Evolutionary conservation across 192 early-diverging fungal species (phyloP), one percentile per base, ranked within the genome.

Genomic region (Linderina pennispora): DNA sequence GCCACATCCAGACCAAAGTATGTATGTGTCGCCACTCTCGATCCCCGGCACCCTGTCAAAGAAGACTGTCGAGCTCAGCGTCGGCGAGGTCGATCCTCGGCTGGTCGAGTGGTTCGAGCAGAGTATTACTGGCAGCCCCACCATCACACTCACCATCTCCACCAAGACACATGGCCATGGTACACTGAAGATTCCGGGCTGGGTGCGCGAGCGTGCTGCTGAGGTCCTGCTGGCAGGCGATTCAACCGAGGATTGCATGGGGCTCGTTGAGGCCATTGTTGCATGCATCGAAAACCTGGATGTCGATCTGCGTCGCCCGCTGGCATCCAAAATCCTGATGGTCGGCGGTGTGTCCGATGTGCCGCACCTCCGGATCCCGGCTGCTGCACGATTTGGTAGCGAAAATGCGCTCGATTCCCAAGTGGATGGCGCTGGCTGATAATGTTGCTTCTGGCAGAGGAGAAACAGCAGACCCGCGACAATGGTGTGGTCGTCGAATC

Each of bases 151-250:
- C n/a, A n/a, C n/a, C n/a, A n/a, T n/a, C n/a, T n/a, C n/a, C n/a
- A 19, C 40, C 1, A 21, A 58, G 28, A 43, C 55, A 15, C 4
- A 20, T 13, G 9, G 88, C 77, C 79, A 89, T 4, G 57, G 57
- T 36, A 24, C 40, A 6, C 32, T 71, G 31, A 1, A 15, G n/a
- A 57, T 96, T 4, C 92, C 92, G 15, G 80, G 85, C 0, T 96
- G 92, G 92, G 74, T 96, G 4, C 78, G 89, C 2, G 90, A 88
- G 46, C 78, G 87, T 18, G 81, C 86, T 0, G 75, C 76, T 3
- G 93, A 94, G 44, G 77, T 88, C 0, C 54, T 92, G 32, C 86
- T 92, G 59, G 78, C 81, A 22, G 88, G 88, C 4, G 86, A 90
- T 54, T 77, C 55, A 21, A 56, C 75, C 1, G 26, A 77, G 38